These are phyloP conservation scores for Leccinum subrobustum DNA, from an alignment of 1,284 basidiomycete genomes.

Conservation along the genomic window DNA sequence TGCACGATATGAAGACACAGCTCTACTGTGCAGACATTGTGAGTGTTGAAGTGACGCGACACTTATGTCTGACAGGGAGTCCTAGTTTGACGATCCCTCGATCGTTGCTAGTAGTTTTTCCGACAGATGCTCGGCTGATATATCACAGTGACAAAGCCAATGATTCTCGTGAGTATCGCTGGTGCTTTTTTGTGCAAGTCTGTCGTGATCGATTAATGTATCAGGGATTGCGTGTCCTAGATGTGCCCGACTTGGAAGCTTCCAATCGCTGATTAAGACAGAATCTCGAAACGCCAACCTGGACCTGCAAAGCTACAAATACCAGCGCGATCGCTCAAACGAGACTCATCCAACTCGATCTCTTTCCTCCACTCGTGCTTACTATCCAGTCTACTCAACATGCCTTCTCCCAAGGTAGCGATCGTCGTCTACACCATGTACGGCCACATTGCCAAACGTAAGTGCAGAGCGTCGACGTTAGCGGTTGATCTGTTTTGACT, in stretches of 20 bases:
- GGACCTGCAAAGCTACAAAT: constrained; percentile 17
- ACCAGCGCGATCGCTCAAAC: not conserved
- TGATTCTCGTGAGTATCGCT: no score
- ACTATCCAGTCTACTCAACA: constrained; percentile 7
- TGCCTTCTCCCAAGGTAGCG: constrained; percentile 47
- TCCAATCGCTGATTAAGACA: constrained; percentile 1
- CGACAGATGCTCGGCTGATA: no score
- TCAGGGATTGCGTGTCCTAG: constrained; percentile 16
- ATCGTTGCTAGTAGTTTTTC: no score
- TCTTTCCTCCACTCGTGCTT: not conserved
- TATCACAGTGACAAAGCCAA: no score
- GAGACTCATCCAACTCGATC: not conserved
- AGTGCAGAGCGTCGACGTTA: constrained; percentile 19
- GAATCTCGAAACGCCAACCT: not conserved
- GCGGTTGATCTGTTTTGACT: constrained; percentile 13
- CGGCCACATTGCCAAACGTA: constrained; percentile 74
- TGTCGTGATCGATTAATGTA: not conserved
- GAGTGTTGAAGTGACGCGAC: not conserved
- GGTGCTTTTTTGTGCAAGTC: constrained; percentile 13
- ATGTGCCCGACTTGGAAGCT: constrained; percentile 9
- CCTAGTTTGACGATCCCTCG: no score
- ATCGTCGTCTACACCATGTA: constrained; percentile 84
- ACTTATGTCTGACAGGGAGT: not conserved
- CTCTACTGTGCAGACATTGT: not conserved
- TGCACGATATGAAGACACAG: no score